Evolutionary conservation across 768 basidiomycete species (phyloP), one percentile per base, ranked within the genome.

Genomic region (Mycena venus): DNA sequence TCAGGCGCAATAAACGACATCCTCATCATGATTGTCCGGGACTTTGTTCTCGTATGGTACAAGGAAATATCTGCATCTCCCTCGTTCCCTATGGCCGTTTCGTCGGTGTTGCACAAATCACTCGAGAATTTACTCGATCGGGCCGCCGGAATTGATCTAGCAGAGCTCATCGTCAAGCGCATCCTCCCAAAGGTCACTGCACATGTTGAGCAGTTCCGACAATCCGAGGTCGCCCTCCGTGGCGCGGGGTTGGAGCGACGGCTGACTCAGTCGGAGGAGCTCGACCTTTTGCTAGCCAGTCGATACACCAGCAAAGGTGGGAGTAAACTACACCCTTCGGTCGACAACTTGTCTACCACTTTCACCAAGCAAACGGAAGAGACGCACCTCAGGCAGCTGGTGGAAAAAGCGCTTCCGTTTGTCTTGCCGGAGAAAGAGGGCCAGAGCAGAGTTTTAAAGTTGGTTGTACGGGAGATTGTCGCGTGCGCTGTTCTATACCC

Each of bases 21-120:
- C 63, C 89, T 98, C 64, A 88, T 90, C n/a, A 88, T 96, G 79
- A 89, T 96, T 72, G 91, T 95, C 29, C 88, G 94, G 61, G 96
- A 97, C 85, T 99, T 98, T 81, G 92, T 99, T 23, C 84, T 93
- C 65, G 90, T 90, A 15, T 99, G 98, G 98, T 99, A 98, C 86
- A 88, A 88, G 76, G 90, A 91, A 21, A 87, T 99, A 42, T 99
- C 98, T 7, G 88, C 92, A 14, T 97, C 96, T 0, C 92, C 95
- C 5, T 91, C 96, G 4, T 99, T 99, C 81, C 97, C 98, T 23
- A 88, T 91, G 72, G 93, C 96, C 11, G 93, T 98, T 60, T 95
- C 96, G 3, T 85, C 86, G 2, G 88, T 94, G 11, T 84, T 99
- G 36, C 94, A 96, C 78, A 87, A 89, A 11, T 88, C 91, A 3